These are phyloP conservation scores for Leccinum variicolor DNA, from an alignment of 768 basidiomycete species.

Conservation along the genomic window DNA sequence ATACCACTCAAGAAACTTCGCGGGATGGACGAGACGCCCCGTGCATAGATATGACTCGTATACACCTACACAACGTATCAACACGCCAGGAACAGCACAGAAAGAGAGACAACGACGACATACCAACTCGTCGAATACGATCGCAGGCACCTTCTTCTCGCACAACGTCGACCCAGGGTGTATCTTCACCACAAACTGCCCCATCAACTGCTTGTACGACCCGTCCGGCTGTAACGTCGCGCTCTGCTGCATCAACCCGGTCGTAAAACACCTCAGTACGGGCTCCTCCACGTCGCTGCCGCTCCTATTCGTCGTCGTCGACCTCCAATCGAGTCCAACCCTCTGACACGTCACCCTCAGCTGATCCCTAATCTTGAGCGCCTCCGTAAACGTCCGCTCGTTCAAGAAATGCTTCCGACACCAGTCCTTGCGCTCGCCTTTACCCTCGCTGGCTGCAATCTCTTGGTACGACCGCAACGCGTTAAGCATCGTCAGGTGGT, in stretches of 20 bases:
- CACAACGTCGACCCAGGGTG: conserved; percentile 84
- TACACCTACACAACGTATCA: conserved; percentile 49
- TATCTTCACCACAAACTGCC: conserved; percentile 79
- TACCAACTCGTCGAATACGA: conserved; percentile 93
- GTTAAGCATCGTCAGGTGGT: conserved; percentile 89
- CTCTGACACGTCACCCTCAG: conserved; percentile 62
- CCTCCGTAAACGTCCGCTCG: conserved; percentile 75
- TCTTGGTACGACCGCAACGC: conserved; percentile 81
- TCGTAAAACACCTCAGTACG: conserved; percentile 67
- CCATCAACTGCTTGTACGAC: conserved; percentile 80
- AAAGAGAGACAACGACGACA: conserved; percentile 23
- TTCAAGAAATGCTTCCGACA: conserved; percentile 83
- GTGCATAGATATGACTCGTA: conserved; percentile 83
- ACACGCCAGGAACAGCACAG: not conserved
- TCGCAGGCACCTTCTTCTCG: conserved; percentile 79
- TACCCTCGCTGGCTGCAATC: conserved; percentile 46
- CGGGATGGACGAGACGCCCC: conserved; percentile 83
- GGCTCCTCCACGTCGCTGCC: conserved; percentile 64
- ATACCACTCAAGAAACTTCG: conserved; percentile 43
- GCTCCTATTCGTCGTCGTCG: conserved; percentile 32
- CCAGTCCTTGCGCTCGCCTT: conserved; percentile 63
- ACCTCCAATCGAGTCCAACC: conserved; percentile 55
- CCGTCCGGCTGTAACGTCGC: conserved; percentile 86
- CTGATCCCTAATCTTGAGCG: conserved; percentile 77
- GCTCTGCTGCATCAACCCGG: conserved; percentile 78